These are phyloP conservation scores for Rhododendron simsii DNA, from an alignment of 148 eudicot genomes.

Conservation along the genomic window DNA sequence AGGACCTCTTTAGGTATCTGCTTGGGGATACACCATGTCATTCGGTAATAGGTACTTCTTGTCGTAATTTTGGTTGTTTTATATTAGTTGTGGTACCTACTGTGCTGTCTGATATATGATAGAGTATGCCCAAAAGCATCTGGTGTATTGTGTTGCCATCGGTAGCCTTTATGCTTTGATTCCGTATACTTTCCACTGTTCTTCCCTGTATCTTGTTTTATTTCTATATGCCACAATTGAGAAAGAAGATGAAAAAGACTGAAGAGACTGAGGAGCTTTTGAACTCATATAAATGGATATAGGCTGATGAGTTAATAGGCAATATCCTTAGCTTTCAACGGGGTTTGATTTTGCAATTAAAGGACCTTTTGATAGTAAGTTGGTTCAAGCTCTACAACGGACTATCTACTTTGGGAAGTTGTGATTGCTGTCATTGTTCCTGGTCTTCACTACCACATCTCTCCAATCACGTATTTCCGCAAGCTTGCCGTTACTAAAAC, in stretches of 20 bases:
- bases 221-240: neutral
- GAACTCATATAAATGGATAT: neutral
- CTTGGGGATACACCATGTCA: neutral
- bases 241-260: neutral
- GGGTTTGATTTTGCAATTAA: neutral
- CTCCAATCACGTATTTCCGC: neutral
- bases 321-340: neutral
- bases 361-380: neutral
- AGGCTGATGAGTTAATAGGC: neutral
- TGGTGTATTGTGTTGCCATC: neutral
- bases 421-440: neutral
- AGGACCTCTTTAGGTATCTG: neutral
- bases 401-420: neutral
- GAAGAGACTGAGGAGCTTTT: neutral
- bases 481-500: neutral
- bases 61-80: neutral
- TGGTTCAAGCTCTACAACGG: neutral
- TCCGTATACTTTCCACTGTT: neutral
- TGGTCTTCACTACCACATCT: neutral
- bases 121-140: neutral
- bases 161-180: neutral
- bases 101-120: neutral
- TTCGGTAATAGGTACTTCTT: neutral
- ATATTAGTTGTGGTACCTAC: neutral
- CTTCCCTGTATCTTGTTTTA: neutral